A percentile compares a stretch with the other conserved stretches of the same genome.
Evolutionary conservation across 768 basidiomycete genomes (phyloP).

Genomic region (Astraeus odoratus): DNA sequence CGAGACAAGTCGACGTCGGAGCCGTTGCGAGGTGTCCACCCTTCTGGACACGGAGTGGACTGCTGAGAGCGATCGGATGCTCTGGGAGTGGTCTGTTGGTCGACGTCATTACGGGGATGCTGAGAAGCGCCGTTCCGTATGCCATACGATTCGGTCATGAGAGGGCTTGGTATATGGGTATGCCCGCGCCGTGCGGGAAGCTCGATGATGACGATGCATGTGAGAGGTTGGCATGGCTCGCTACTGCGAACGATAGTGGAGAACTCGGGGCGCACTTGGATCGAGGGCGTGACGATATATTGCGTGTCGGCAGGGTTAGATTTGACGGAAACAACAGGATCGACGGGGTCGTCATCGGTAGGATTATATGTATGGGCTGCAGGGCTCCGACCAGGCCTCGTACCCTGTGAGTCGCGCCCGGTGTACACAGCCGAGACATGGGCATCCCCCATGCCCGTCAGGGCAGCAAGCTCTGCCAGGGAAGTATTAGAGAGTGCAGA

Average conservation of each 20-base stretch:
- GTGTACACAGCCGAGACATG: constrained; percentile 52
- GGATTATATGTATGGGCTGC: constrained; percentile 45
- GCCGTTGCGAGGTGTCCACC: constrained; percentile 23
- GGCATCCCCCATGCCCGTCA: constrained; percentile 82
- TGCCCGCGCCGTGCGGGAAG: constrained; percentile 68
- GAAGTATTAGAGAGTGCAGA: constrained; percentile 7
- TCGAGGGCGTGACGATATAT: constrained; percentile 86
- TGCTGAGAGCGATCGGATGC: constrained; percentile 13
- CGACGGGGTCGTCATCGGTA: constrained; percentile 81
- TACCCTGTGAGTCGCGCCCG: constrained; percentile 49
- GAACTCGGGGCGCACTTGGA: constrained; percentile 92
- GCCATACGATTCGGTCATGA: constrained; percentile 42
- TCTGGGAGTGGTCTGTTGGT: constrained; percentile 8
- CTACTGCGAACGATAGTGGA: constrained; percentile 66
- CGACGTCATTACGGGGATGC: constrained; percentile 18
- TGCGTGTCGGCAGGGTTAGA: constrained; percentile 42
- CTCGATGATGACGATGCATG: constrained; percentile 91
- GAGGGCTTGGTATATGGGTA: constrained; percentile 46
- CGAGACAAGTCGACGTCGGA: constrained; percentile 28
- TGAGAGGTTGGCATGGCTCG: constrained; percentile 74
- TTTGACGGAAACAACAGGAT: constrained; percentile 45
- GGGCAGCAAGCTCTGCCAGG: constrained; percentile 76
- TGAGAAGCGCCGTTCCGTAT: constrained; percentile 21
- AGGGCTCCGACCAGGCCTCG: constrained; percentile 30
- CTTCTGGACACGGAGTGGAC: constrained; percentile 13